Percentiles rank a stretch among this genome's conserved stretches.
phyloP scores from a whole-genome alignment of 208 protist species.

The Jaenimonas drosophilae region DNA sequence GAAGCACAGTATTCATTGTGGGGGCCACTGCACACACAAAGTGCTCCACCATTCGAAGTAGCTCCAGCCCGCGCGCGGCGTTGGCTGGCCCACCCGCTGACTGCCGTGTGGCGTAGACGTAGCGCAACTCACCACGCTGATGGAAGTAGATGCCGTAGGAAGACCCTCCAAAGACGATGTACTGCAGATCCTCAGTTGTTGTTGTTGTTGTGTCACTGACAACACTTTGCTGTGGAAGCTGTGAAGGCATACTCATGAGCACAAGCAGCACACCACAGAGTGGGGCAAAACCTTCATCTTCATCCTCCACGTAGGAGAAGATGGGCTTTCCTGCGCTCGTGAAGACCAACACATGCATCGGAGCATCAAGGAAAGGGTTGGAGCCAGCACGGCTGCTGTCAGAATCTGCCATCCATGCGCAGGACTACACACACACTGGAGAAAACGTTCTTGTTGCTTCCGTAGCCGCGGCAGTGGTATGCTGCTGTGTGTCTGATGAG shows the following conservation, averaged over 20 bases:
- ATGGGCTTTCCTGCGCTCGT: slow-evolving; percentile 81
- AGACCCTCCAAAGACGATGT: not conserved
- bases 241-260: slow-evolving; percentile 40
- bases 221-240: not conserved
- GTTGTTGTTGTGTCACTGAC: not conserved
- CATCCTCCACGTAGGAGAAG: slow-evolving; percentile 55
- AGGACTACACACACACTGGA: too few species aligned
- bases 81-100: not conserved
- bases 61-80: not conserved
- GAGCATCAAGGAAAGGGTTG: too few species aligned
- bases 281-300: slow-evolving; percentile 29
- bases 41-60: slow-evolving; percentile 24
- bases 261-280: slow-evolving; percentile 71
- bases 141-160: slow-evolving; percentile 36
- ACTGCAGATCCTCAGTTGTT: not conserved
- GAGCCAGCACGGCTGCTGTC: too few species aligned
- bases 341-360: slow-evolving; percentile 80
- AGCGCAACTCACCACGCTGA: slow-evolving; percentile 31
- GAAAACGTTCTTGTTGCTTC: too few species aligned
- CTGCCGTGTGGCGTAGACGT: slow-evolving; percentile 33
- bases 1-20: slow-evolving; percentile 38
- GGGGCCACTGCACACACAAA: slow-evolving; percentile 48
- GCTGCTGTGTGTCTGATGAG: too few species aligned
- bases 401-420: too few species aligned
- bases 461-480: too few species aligned